phyloP scores from a whole-genome alignment of 2,329 filamentous ascomycete genomes.

The Orbilia oligospora region DNA sequence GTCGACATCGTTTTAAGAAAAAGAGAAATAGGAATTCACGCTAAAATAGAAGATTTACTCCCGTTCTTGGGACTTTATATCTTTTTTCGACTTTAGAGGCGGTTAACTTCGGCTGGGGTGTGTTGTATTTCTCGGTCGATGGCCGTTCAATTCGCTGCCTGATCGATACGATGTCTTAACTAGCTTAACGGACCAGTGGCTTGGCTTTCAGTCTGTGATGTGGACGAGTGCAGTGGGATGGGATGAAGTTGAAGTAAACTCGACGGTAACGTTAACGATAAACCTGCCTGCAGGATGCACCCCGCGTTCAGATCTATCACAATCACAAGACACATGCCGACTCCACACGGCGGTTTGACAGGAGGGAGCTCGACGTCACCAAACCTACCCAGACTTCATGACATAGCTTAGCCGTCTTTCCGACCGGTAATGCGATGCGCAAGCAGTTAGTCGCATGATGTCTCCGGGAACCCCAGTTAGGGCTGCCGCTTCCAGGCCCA shows the following conservation, averaged over 20 bases:
- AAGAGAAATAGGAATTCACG: constrained; percentile 4
- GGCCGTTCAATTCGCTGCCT: constrained; percentile 18
- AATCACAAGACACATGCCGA: constrained; percentile 28
- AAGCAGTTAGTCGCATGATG: constrained; percentile 38
- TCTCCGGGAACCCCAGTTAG: constrained; percentile 49
- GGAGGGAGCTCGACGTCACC: constrained; percentile 22
- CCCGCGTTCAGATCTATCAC: constrained; percentile 44
- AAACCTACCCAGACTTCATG: neutral
- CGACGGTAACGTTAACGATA: constrained; percentile 1
- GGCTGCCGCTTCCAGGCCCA: constrained; percentile 33
- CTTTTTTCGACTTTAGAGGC: neutral
- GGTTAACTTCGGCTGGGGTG: constrained; percentile 59
- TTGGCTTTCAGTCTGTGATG: constrained; percentile 39
- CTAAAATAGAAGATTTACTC: neutral
- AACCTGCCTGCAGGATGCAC: constrained; percentile 4
- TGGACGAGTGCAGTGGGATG: neutral
- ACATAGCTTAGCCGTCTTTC: neutral
- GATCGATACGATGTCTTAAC: constrained; percentile 16
- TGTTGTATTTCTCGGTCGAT: constrained; percentile 40
- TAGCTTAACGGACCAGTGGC: constrained; percentile 12
- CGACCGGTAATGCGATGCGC: constrained; percentile 38
- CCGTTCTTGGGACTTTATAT: neutral
- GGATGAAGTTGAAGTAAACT: constrained; percentile 14
- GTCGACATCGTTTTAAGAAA: constrained; percentile 40
- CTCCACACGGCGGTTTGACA: constrained; percentile 15